A percentile compares a stretch with the other conserved stretches of the same genome.
These are phyloP conservation scores for Peniophora sp. DNA, from an alignment of 1,284 basidiomycete genomes.

Conservation along the genomic window DNA sequence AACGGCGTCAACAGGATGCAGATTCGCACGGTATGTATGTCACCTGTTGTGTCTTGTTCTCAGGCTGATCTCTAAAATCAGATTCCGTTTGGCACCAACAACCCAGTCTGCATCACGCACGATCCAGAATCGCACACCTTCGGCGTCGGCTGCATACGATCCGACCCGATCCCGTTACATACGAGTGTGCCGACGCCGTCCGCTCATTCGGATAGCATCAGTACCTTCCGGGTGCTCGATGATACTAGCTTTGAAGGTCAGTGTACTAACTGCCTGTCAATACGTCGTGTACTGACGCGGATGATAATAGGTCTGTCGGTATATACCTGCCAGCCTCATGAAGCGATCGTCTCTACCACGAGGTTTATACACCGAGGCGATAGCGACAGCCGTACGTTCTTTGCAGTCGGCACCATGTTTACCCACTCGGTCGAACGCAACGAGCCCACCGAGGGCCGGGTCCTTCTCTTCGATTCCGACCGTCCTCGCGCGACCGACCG, in stretches of 20 bases:
- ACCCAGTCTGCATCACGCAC: constrained; percentile 57
- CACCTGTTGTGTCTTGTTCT: not conserved
- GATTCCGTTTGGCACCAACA: constrained; percentile 63
- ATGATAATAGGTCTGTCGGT: not conserved
- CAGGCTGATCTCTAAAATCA: constrained; percentile 23
- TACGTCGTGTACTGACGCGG: constrained; percentile 2
- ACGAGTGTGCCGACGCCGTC: constrained; percentile 8
- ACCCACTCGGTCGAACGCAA: constrained; percentile 39
- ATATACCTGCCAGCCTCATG: constrained; percentile 19
- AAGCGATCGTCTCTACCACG: constrained; percentile 53
- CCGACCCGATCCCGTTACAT: constrained; percentile 41
- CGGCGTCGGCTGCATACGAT: constrained; percentile 53
- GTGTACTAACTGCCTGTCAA: constrained; percentile 16
- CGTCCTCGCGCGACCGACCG: constrained; percentile 16
- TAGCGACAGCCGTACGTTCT: constrained; percentile 27
- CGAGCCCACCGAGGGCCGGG: constrained; percentile 50
- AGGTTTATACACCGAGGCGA: constrained; percentile 21
- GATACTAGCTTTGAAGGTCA: constrained; percentile 58
- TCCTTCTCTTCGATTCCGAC: constrained; percentile 40
- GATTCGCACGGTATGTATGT: constrained; percentile 59
- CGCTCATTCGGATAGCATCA: constrained; percentile 19
- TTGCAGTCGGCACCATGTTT: constrained; percentile 57
- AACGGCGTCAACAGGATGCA: constrained; percentile 76
- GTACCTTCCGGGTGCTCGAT: constrained; percentile 63
- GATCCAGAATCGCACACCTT: constrained; percentile 47